Evolutionary conservation across 2,329 filamentous ascomycete genomes (phyloP).

Genomic region (Raffaelea ambrosiae): DNA sequence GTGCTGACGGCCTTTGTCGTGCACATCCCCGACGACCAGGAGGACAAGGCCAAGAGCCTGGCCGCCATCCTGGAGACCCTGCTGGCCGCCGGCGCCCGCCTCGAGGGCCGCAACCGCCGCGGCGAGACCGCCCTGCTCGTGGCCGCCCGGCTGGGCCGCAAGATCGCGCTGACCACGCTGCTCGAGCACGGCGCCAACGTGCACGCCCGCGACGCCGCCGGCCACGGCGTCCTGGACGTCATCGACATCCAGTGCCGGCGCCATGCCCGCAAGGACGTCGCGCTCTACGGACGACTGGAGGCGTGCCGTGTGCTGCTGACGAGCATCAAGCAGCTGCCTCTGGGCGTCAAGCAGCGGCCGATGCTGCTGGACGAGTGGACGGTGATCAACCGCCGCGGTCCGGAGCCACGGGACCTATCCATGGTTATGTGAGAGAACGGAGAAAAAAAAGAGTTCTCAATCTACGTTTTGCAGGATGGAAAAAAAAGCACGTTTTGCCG

Average conservation of each 20-base stretch:
- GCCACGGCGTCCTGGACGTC: conserved; percentile 23
- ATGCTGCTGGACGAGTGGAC: conserved; percentile 15
- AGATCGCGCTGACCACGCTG: conserved; percentile 38
- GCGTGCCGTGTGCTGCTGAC: conserved; percentile 23
- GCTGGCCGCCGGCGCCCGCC: conserved; percentile 30
- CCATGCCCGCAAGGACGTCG: conserved; percentile 16
- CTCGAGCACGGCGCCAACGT: conserved; percentile 27
- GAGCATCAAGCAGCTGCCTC: conserved; percentile 18
- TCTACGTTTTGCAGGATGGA: too few species aligned
- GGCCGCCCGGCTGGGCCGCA: conserved; percentile 43
- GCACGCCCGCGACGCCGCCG: conserved; percentile 20
- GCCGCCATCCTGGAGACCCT: conserved; percentile 35
- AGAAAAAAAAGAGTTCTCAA: too few species aligned
- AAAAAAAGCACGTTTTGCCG: too few species aligned
- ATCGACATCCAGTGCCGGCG: conserved; percentile 16
- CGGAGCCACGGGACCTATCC: conserved; percentile 12
- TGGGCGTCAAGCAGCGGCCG: conserved; percentile 16
- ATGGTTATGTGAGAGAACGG: conserved; percentile 6
- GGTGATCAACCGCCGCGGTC: conserved; percentile 7
- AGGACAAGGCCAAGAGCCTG: conserved; percentile 36
- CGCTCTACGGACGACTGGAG: conserved; percentile 23
- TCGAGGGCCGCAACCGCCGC: conserved; percentile 42
- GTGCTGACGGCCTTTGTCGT: conserved; percentile 47
- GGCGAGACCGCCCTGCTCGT: conserved; percentile 49
- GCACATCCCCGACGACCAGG: conserved; percentile 40